Evolutionary conservation across 331 rosid species (phyloP), one percentile per base, ranked within the genome.

Genomic region (Pyrus hybrid): DNA sequence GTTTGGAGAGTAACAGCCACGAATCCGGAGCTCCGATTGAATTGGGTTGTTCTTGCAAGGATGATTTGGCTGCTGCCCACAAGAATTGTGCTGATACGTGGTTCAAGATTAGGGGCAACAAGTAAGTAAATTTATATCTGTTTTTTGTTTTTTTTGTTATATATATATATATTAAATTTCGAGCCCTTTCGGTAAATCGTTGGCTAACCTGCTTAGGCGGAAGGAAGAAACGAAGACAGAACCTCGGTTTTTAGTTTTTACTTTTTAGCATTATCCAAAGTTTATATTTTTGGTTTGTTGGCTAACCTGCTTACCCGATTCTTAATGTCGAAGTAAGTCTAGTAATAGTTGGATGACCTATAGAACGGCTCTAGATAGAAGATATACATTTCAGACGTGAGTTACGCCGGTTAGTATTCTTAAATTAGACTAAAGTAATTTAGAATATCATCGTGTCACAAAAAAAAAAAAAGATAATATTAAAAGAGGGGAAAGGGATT

Each of bases 41-140:
- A 80, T 83, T 94, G 88, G 97, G 99, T 45, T 94, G 99, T 81
- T 90, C 93, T 35, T 94, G 99, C 80, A 94, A 92, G 76, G 87
- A 89, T 72, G 99, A 94, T 77, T 82, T 94, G 66, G 97, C 90
- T 82, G 87, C 93, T 65, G 97, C 93, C 79, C 97, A 94, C 73
- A 89, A 84, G 74, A 80, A 84, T 75, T 94, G 99, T 75, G 97
- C 99, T 76, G 99, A 90, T 77, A 81, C 90, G 56, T 94, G 99
- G 99, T 94, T 94, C 86, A 92, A 87, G 82, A 94, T 88, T 37
- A 92, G 74, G 80, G 99, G 99, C 37, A 90, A 92, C 54, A 87
- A 91, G 99, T 94, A 26, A 84, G 93, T 82, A 43, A 74, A 81
- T 41, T 81, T 60, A 23, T 13, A 64, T 18, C n/a, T 7, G 16